A percentile compares a stretch with the other conserved stretches of the same genome.
These are phyloP conservation scores for Mortierella sp. DNA, from an alignment of 371 early-diverging fungal genomes.

Conservation along the genomic window DNA sequence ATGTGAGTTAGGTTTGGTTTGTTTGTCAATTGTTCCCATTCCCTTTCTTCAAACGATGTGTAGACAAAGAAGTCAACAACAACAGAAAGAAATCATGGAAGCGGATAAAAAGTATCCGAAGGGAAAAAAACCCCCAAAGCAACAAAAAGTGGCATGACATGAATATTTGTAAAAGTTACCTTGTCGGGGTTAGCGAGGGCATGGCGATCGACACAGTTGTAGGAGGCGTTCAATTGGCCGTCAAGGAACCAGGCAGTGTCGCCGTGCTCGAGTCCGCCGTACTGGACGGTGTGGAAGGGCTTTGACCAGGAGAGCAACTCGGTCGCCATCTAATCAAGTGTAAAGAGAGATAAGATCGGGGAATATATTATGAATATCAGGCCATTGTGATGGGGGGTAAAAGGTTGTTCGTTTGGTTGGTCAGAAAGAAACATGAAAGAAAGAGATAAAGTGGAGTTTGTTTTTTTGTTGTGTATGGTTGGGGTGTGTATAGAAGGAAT, in stretches of 20 bases:
- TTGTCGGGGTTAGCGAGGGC: conserved; percentile 78
- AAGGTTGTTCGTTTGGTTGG: background rate
- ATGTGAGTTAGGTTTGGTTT: too few relatives aligned
- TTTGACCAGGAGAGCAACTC: conserved; percentile 84
- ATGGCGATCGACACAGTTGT: conserved; percentile 98
- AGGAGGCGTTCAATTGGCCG: conserved; percentile 94
- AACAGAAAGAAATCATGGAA: conserved; percentile 95
- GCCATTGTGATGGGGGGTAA: background rate
- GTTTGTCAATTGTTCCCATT: too few relatives aligned
- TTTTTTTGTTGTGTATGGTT: background rate
- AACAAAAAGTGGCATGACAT: conserved; percentile 67
- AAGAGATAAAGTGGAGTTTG: background rate
- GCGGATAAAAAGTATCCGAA: conserved; percentile 95
- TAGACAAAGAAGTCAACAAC: conserved; percentile 67
- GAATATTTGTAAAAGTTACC: conserved; percentile 32
- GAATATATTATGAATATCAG: background rate
- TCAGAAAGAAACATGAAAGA: background rate
- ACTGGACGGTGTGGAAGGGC: conserved; percentile 78
- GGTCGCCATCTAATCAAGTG: conserved; percentile 68
- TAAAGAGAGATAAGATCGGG: background rate
- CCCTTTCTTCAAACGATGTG: background rate
- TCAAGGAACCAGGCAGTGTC: conserved; percentile 95
- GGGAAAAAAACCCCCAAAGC: conserved; percentile 98
- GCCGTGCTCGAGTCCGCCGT: conserved; percentile 79
- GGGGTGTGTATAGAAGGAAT: background rate